Evolutionary conservation across 2,329 filamentous ascomycete genomes (phyloP).

Genomic region (Alternaria brassicicola): DNA sequence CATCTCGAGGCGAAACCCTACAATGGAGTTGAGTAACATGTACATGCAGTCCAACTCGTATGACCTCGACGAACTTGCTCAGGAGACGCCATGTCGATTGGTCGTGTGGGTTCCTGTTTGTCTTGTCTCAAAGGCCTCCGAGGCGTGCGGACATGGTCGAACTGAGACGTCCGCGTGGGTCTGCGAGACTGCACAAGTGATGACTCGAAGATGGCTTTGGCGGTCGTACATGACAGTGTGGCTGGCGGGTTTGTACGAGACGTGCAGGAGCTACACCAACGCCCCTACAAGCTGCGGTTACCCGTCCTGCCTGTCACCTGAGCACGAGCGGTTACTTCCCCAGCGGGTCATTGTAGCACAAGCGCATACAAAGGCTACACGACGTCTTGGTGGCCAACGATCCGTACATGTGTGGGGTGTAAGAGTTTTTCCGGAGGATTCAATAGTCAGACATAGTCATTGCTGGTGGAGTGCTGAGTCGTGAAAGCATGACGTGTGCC

Average conservation of each 20-base stretch:
- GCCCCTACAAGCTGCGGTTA: not conserved
- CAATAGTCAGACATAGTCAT: not conserved
- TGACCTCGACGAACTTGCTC: slow-evolving; percentile 16
- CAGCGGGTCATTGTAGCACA: slow-evolving; percentile 1
- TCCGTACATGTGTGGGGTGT: not conserved
- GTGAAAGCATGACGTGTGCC: slow-evolving; percentile 4
- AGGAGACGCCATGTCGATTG: slow-evolving; percentile 4
- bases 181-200: not conserved
- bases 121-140: not conserved
- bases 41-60: no score
- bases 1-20: slow-evolving; percentile 9
- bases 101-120: not conserved
- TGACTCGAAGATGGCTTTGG: not conserved
- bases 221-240: slow-evolving; percentile 8
- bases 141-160: not conserved
- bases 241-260: not conserved
- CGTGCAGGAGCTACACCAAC: slow-evolving; percentile 9
- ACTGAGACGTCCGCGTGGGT: not conserved
- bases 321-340: slow-evolving; percentile 7
- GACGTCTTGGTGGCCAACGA: not conserved
- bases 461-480: not conserved
- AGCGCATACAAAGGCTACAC: not conserved
- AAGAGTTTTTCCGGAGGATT: not conserved
- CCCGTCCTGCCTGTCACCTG: slow-evolving; percentile 12
- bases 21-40: slow-evolving; percentile 9